phyloP scores from a whole-genome alignment of 345 rosid species.

The Noccaea caerulescens region DNA sequence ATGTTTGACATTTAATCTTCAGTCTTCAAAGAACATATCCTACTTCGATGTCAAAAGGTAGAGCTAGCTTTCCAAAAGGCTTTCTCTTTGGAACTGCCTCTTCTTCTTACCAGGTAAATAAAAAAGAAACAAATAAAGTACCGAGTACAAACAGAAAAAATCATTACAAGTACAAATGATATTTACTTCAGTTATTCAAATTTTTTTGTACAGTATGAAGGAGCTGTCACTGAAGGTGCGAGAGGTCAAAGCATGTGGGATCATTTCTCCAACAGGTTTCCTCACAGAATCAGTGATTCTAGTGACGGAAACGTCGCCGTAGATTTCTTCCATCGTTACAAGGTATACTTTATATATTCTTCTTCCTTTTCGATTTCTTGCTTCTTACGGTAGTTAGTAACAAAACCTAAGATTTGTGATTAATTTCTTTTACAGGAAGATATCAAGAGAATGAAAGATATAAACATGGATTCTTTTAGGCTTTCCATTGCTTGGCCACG shows the following conservation, averaged over 20 bases:
- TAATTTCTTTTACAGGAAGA: constrained; percentile 43
- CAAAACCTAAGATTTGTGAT: constrained; percentile 12
- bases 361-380: constrained; percentile 7
- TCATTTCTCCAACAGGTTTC: constrained; percentile 41
- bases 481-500: constrained; percentile 66
- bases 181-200: constrained; percentile 1
- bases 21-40: constrained; percentile 42
- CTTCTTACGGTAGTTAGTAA: constrained; percentile 22
- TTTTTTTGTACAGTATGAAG: constrained; percentile 35
- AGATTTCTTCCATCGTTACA: constrained; percentile 48
- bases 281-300: constrained; percentile 42
- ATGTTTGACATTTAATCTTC: not conserved
- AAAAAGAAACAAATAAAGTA: not conserved
- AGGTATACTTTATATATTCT: constrained; percentile 31
- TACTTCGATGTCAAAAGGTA: constrained; percentile 40
- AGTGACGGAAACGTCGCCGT: constrained; percentile 49
- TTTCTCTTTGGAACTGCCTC: constrained; percentile 52
- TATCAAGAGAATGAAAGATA: constrained; percentile 44
- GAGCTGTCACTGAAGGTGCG: constrained; percentile 34
- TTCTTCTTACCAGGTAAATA: constrained; percentile 49
- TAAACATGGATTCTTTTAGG: constrained; percentile 53
- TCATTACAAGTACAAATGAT: constrained; percentile 9
- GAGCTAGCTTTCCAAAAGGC: constrained; percentile 48
- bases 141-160: not conserved
- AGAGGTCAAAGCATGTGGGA: constrained; percentile 50